These are phyloP conservation scores for Zalaria sp. DNA, from an alignment of 2,329 filamentous ascomycete species.

Conservation along the genomic window DNA sequence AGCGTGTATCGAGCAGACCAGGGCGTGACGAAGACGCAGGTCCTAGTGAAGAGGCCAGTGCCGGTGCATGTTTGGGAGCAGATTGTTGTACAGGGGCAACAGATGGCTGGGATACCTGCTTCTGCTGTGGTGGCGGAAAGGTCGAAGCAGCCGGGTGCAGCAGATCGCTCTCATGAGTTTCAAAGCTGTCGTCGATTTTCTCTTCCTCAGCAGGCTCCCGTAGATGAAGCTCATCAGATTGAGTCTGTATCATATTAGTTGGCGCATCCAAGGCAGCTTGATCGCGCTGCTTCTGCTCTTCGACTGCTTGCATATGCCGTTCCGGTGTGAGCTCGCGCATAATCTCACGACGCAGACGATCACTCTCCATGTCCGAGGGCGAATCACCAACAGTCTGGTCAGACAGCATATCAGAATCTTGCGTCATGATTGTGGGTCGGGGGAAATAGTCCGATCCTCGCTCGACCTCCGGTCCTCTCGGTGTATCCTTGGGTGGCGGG, in stretches of 20 bases:
- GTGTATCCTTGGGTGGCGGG: constrained; percentile 31
- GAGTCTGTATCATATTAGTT: constrained; percentile 5
- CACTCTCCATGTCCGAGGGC: constrained; percentile 52
- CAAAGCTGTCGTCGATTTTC: too few relatives aligned
- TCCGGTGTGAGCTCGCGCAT: constrained; percentile 51
- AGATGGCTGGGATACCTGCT: too few relatives aligned
- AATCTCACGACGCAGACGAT: constrained; percentile 60
- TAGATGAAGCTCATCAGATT: too few relatives aligned
- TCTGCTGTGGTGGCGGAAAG: too few relatives aligned
- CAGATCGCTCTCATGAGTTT: too few relatives aligned
- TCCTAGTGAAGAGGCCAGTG: too few relatives aligned
- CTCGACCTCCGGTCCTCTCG: constrained; percentile 8
- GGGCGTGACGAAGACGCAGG: constrained; percentile 1
- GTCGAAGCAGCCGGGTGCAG: too few relatives aligned
- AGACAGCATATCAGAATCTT: neutral
- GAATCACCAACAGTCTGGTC: constrained; percentile 33
- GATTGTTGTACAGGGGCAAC: too few relatives aligned
- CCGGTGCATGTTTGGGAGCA: too few relatives aligned
- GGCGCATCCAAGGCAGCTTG: constrained; percentile 16
- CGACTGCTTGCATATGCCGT: constrained; percentile 3
- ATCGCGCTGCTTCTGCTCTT: constrained; percentile 8
- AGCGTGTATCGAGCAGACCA: constrained; percentile 18
- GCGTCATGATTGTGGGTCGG: constrained; percentile 6
- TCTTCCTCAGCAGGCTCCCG: too few relatives aligned
- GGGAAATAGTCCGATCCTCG: constrained; percentile 22